phyloP scores from a whole-genome alignment of 129 eudicot genomes.

The Deinandra increscens region DNA sequence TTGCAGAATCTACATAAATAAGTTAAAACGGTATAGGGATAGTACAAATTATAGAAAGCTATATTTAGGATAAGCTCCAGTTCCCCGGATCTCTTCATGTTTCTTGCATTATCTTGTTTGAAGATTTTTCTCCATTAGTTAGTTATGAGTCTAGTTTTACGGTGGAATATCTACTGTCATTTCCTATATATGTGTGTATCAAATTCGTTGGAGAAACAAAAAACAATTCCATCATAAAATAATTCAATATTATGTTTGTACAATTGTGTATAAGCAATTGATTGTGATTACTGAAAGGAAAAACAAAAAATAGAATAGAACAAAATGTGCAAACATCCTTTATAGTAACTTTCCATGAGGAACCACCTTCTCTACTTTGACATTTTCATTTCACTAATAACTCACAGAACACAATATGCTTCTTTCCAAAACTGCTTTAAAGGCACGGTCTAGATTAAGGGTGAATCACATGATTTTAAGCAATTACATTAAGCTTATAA shows the following conservation, averaged over 20 bases:
- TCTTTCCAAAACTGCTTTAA: neutral
- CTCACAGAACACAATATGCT: conserved; percentile 17
- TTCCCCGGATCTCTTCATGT: neutral
- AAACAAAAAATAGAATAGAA: neutral
- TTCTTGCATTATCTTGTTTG: conserved; percentile 1
- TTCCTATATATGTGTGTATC: neutral
- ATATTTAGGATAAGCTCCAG: neutral
- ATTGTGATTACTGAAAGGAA: neutral
- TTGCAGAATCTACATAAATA: neutral
- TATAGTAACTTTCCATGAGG: neutral
- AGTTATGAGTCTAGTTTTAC: neutral
- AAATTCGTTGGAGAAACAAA: neutral
- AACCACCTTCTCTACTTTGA: neutral
- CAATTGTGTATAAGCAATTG: neutral
- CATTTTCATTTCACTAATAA: neutral
- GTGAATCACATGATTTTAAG: neutral
- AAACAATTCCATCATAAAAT: neutral
- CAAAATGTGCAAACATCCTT: neutral
- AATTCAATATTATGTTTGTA: neutral
- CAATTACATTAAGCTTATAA: neutral
- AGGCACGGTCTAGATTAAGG: neutral
- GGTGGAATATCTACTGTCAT: neutral
- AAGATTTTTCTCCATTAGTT: neutral
- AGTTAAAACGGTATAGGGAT: neutral
- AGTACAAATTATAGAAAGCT: neutral